Evolutionary conservation across 495 filamentous ascomycete genomes (phyloP), one percentile per base, ranked within the genome.

Genomic region (Penicillium psychrofluorescens): DNA sequence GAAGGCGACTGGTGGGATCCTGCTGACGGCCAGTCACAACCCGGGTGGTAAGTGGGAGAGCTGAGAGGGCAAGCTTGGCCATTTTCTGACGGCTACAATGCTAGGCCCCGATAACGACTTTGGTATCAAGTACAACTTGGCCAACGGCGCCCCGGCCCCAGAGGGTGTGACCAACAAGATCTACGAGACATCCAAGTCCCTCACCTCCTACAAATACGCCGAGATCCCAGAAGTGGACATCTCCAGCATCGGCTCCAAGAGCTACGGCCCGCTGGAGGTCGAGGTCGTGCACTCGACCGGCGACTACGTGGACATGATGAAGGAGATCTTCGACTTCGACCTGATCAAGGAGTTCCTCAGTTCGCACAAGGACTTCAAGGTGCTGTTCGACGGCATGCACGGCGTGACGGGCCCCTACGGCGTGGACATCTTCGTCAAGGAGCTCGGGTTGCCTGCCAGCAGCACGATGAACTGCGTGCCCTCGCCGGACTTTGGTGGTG

Each of bases 121-220:
- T 46, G 92, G 92, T 44, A 97, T 98, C 82, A 98, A 98, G 72
- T 98, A 98, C 77, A 98, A 98, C 75, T 75, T 98, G 39, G 66
- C 86, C 57, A 97, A 97, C 62, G 92, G 92, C 47, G 92, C 89
- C 28, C 92, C 92, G 15, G 92, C 92, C 40, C 92, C 92, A 11
- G 92, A 98, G 61, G 80, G 82, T 16, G 86, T 98, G 45, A 98
- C 92, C 47, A 94, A 98, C 78, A 95, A 95, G 74, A 97, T 98
- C 60, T 97, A 76, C 72, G 86, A 89, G 41, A 78, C 83, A 33
- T 87, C 92, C 50, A 95, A 95, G 72, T 79, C 77, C 42, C 77
- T 97, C 49, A 86, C 77, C 12, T 86, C 85, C 44, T 97, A 97
- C 79, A 95, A 96, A 63, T 85, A 91, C 52, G 78, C 84, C 48